Evolutionary conservation across 495 filamentous ascomycete genomes (phyloP).

Genomic region (Bryoglossum gracile): DNA sequence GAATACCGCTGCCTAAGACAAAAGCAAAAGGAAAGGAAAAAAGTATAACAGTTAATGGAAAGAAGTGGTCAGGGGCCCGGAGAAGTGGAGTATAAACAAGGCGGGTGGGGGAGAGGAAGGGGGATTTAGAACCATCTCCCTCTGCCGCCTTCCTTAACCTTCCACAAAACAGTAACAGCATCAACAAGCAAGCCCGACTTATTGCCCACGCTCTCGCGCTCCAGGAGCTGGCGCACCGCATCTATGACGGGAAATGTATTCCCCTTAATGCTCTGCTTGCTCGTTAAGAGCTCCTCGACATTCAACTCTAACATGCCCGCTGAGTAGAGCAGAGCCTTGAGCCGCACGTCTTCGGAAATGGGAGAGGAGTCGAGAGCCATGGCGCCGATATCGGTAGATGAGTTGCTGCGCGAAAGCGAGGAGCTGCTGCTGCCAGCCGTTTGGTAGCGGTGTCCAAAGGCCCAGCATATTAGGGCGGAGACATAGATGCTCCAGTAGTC

Average conservation of each 20-base stretch:
- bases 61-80: too few relatives aligned
- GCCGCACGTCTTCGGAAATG: constrained; percentile 2
- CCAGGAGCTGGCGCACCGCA: constrained; percentile 11
- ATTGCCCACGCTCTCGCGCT: constrained; percentile 13
- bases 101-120: too few relatives aligned
- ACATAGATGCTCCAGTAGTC: constrained; percentile 24
- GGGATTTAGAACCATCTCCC: constrained; percentile 18
- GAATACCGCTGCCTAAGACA: not conserved
- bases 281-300: constrained; percentile 18
- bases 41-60: not conserved
- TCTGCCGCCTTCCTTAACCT: constrained; percentile 17
- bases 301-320: constrained; percentile 18
- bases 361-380: constrained; percentile 5
- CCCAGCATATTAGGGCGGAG: constrained; percentile 23
- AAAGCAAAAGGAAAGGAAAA: not conserved
- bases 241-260: constrained; percentile 18
- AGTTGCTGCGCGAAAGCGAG: not conserved
- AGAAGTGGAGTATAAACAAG: too few relatives aligned
- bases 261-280: constrained; percentile 15
- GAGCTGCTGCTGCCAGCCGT: not conserved
- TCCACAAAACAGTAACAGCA: constrained; percentile 16
- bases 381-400: constrained; percentile 3
- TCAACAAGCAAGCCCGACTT: constrained; percentile 21
- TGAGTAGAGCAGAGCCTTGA: constrained; percentile 16
- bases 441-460: constrained; percentile 23